These are phyloP conservation scores for Paramecium pentaurelia DNA, from an alignment of 73 alveolate genomes.

Conservation along the genomic window DNA sequence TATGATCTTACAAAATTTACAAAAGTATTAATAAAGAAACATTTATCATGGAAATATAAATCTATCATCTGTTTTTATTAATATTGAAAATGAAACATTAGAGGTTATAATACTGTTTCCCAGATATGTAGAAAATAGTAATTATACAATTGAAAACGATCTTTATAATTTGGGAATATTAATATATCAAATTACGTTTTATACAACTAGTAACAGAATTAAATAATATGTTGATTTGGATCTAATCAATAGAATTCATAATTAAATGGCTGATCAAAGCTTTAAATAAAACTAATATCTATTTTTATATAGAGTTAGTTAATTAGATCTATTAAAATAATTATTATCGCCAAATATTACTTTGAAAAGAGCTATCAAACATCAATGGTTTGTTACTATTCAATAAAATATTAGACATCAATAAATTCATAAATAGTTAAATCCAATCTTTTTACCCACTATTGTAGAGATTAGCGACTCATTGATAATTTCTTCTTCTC, in stretches of 20 bases:
- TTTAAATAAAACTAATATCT: not conserved
- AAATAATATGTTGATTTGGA: not conserved
- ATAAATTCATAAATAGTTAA: not conserved
- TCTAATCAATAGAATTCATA: not conserved
- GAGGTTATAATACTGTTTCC: not conserved
- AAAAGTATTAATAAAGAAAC: not conserved
- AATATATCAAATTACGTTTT: not conserved
- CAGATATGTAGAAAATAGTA: not conserved
- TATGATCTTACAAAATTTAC: not conserved
- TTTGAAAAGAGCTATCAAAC: not conserved
- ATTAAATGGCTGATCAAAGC: not conserved
- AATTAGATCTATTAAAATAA: not conserved
- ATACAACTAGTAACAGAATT: not conserved
- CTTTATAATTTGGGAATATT: not conserved
- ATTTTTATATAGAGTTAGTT: not conserved
- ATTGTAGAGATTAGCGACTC: not conserved
- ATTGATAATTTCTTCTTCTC: not conserved
- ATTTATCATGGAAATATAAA: conserved; percentile 15
- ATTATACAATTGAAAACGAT: not conserved
- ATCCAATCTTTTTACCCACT: not conserved
- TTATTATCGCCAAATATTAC: not conserved
- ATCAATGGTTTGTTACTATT: conserved; percentile 17
- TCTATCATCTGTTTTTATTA: not conserved
- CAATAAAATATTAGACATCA: not conserved
- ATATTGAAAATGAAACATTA: not conserved